Evolutionary conservation across 768 basidiomycete species (phyloP).

Genomic region (Suillus luteus): DNA sequence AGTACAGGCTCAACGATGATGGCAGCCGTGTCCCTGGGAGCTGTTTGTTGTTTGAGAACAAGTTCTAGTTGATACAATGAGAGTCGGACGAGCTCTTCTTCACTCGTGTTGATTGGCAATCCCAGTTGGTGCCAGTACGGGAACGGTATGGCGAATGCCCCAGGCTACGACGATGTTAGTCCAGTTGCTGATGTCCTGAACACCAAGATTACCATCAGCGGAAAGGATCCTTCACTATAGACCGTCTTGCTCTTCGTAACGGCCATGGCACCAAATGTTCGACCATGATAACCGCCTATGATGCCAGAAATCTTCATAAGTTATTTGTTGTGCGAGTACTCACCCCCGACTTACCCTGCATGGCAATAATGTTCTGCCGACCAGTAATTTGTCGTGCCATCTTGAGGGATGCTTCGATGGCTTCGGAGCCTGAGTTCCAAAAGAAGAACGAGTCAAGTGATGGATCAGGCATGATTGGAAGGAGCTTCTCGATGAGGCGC

Average conservation of each 20-base stretch:
- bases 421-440: conserved; percentile 96
- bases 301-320: conserved; percentile 1
- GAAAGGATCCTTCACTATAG: conserved; percentile 76
- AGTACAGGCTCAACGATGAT: conserved; percentile 91
- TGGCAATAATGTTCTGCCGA: conserved; percentile 83
- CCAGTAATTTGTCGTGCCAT: conserved; percentile 80
- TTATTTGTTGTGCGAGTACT: neutral
- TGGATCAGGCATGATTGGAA: conserved; percentile 88
- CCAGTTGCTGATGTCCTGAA: neutral
- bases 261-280: conserved; percentile 92
- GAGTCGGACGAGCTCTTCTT: conserved; percentile 56
- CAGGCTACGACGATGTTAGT: conserved; percentile 54
- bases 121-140: conserved; percentile 93
- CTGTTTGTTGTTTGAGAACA: conserved; percentile 75
- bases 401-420: conserved; percentile 87
- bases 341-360: conserved; percentile 65
- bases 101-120: conserved; percentile 53
- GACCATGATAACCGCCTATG: conserved; percentile 84
- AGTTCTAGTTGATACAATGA: conserved; percentile 84
- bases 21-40: conserved; percentile 88
- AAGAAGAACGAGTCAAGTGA: conserved; percentile 97
- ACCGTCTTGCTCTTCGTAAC: conserved; percentile 93
- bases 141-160: conserved; percentile 78
- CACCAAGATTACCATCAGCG: conserved; percentile 69
- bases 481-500: conserved; percentile 78